Base-by-base conservation (phyloP, 2,329 filamentous ascomycete genomes). In the Phyllosticta ampelicida region DNA sequence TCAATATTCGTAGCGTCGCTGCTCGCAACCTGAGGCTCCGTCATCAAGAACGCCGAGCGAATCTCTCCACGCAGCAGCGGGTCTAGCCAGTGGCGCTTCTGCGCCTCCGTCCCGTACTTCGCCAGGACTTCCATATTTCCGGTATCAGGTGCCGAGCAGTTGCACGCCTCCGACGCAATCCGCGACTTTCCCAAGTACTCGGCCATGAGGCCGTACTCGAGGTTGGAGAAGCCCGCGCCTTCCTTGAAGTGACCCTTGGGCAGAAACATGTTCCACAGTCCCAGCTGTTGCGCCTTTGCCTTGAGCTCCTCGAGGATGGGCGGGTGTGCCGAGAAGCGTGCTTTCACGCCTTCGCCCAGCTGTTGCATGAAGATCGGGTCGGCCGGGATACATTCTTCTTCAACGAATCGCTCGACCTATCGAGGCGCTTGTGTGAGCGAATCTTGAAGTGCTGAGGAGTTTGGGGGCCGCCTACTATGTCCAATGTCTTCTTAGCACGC, bases 181-280 rank as follows among this genome's bases (percentile, higher is more conserved):
- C 82, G 80, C 64, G 89, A 95, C 77, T 89, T 92, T 63, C 94
- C 94, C 65, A 97, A 78, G 76, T 89, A 88, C 77, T 99, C 94
- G 18, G 94, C 94, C 91, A 97, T 99, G 66, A 99, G 77, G 11
- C 91, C 94, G 70, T 99, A 99, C 75, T 99, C 94, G 62, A 99
- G 79, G 74, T 97, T 99, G 61, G 85, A 89, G 77, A 90, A 96
- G 30, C 94, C 94, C 21, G 92, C 90, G 1, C 90, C 95, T 77
- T 96, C 89, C 73, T 87, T 89, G 80, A 96, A 97, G 76, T 96
- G 91, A 66, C 86, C 90, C 77, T 88, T 92, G 63, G 94, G 89
- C 65, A 99, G 75, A 79, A 99, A 99, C 86, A 99, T 87, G 76
- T 99, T 99, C 94, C 94, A 99, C 51, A 99, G 79, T 1, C 92